Evolutionary conservation across 768 basidiomycete genomes (phyloP).

Genomic region (Termitomyces sp.): DNA sequence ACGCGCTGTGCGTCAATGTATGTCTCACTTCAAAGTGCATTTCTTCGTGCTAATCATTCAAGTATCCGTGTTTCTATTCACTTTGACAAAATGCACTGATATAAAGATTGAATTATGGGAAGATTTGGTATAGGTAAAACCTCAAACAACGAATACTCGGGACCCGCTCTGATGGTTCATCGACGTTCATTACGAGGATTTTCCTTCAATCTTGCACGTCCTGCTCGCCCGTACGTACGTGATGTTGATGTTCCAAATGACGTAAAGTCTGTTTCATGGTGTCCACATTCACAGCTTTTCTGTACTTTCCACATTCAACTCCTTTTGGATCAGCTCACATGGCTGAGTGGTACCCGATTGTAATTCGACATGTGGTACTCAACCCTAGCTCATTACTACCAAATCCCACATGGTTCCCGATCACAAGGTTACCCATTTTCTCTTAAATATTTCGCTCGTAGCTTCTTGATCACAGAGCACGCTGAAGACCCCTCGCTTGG

Average conservation of each 20-base stretch:
- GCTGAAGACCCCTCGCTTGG: not conserved
- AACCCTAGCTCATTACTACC: not conserved
- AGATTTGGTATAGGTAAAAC: not conserved
- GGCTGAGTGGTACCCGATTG: not conserved
- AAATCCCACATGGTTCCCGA: not conserved
- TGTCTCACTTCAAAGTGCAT: not conserved
- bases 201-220: not conserved
- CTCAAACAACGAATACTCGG: not conserved
- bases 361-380: not conserved
- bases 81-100: not conserved
- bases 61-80: not conserved
- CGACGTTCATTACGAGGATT: not conserved
- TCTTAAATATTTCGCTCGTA: not conserved
- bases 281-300: no score
- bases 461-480: not conserved
- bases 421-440: not conserved
- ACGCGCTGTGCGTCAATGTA: not conserved
- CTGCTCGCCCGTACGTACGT: not conserved
- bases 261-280: not conserved
- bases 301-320: no score
- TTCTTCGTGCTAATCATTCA: not conserved
- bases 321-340: not conserved
- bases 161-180: not conserved
- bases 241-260: not conserved
- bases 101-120: not conserved